A percentile compares a stretch with the other conserved stretches of the same genome.
Evolutionary conservation across 2,329 filamentous ascomycete species (phyloP).

Genomic region (Westerdykella aurantiaca): DNA sequence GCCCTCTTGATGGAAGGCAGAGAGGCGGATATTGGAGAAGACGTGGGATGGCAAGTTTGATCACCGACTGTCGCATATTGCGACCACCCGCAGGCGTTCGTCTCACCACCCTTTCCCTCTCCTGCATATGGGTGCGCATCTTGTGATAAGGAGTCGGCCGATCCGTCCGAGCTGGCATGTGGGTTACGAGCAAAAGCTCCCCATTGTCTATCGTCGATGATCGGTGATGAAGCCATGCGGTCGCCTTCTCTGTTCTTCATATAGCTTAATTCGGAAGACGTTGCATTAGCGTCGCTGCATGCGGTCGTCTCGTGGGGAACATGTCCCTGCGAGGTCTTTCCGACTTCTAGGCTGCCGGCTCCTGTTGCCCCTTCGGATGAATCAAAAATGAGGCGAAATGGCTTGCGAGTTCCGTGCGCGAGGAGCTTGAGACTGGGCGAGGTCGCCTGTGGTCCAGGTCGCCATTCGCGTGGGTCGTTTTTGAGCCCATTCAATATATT

Average conservation of each 20-base stretch:
- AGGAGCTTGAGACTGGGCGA: too few relatives aligned
- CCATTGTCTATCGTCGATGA: constrained; percentile 27
- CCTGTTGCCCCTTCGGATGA: background rate
- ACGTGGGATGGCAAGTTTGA: constrained; percentile 12
- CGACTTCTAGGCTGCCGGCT: background rate
- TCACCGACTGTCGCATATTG: constrained; percentile 22
- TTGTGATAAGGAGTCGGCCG: too few relatives aligned
- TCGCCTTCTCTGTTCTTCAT: constrained; percentile 6
- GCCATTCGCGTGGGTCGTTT: too few relatives aligned
- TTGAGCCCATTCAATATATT: too few relatives aligned
- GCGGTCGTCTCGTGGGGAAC: background rate
- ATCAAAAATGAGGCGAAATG: constrained; percentile 19
- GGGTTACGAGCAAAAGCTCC: constrained; percentile 18
- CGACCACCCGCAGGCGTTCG: constrained; percentile 10
- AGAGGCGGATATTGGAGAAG: constrained; percentile 18
- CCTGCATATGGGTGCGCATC: too few relatives aligned
- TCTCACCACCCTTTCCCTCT: too few relatives aligned
- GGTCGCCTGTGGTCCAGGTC: background rate
- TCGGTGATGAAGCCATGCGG: constrained; percentile 4
- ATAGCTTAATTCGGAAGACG: constrained; percentile 5
- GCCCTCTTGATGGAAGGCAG: constrained; percentile 18
- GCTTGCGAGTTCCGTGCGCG: background rate
- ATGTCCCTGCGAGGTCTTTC: background rate
- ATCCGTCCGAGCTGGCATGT: constrained; percentile 12
- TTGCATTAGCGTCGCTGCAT: constrained; percentile 8